Evolutionary conservation across 768 basidiomycete genomes (phyloP), one percentile per base, ranked within the genome.

Genomic region (Boletus huronensis): DNA sequence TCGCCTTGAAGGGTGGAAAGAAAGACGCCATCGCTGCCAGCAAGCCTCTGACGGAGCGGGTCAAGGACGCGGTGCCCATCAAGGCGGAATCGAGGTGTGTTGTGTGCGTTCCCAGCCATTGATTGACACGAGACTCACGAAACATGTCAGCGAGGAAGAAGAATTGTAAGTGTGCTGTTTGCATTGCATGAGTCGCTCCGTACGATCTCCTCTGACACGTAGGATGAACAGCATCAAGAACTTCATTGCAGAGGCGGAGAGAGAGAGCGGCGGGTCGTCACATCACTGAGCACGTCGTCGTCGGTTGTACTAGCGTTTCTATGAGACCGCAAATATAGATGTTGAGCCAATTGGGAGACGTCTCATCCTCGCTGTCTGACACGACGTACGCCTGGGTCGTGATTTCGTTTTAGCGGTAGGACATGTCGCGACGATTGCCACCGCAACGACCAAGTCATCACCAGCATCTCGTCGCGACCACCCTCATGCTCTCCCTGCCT

Each of bases 171-270:
- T 82, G 68, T 60, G 39, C 38, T 34, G 35, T 48, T 56, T 60
- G 34, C 35, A 54, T 19, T 36, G 34, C 21, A 51, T 34, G 21
- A 26, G 49, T 55, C 35, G 52, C 62, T 61, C 61, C 62, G 66
- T 65, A 71, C 64, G 70, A 64, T 63, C 69, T 54, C 52, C 52
- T 66, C 67, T 65, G 62, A 81, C 74, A 72, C 55, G 70, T 67
- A 81, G 80, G 78, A 72, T 75, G 60, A 65, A 78, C 75, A 93
- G 90, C 69, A 90, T 93, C 74, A 77, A 80, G 69, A 84, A 84
- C 47, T 93, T 89, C 68, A 81, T 92, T 57, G 83, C 81, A 52
- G 89, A 90, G 67, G 90, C 90, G 44, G 90, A 92, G 78, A 90
- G 88, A 73, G 87, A 82, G 68, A 73, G 82, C 59, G 79, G 81